Percentiles rank a stretch among this genome's conserved stretches.
Conservation (phyloP, 2,329 filamentous ascomycete genomes). For the Aureobasidium zeae region DNA sequence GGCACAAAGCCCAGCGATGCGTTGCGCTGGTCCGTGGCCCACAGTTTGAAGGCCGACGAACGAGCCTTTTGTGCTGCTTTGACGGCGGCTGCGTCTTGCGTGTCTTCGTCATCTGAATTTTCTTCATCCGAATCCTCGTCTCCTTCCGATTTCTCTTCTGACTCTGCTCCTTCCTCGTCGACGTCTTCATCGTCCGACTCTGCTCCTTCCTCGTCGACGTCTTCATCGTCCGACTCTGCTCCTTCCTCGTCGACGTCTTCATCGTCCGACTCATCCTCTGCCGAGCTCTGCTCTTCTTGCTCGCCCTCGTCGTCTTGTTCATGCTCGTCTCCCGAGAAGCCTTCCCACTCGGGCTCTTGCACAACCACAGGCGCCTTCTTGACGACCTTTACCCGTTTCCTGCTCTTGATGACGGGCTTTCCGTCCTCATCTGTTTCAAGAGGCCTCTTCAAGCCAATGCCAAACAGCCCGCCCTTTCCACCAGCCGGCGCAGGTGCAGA, state of each 20-base stretch:
- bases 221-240: conserved; percentile 2
- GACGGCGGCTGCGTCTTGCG: conserved; percentile 24
- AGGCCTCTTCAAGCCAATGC: conserved; percentile 78
- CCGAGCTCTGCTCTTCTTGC: conserved; percentile 21
- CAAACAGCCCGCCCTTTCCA: conserved; percentile 34
- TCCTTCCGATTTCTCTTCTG: conserved; percentile 22
- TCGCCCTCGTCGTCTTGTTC: conserved; percentile 27
- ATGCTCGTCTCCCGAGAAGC: conserved; percentile 39
- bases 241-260: conserved; percentile 16
- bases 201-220: conserved; percentile 21
- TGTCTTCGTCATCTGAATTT: conserved; percentile 24
- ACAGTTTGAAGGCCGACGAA: conserved; percentile 76
- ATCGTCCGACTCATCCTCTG: conserved; percentile 18
- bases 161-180: conserved; percentile 22
- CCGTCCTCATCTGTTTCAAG: conserved; percentile 72
- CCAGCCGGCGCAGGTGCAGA: background rate
- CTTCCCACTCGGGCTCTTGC: conserved; percentile 51
- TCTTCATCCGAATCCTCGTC: conserved; percentile 30
- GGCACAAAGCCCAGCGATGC: conserved; percentile 64
- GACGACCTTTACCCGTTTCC: conserved; percentile 50
- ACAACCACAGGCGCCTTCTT: conserved; percentile 14
- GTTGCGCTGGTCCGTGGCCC: conserved; percentile 82
- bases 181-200: conserved; percentile 22
- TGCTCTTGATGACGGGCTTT: conserved; percentile 70
- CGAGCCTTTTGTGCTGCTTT: conserved; percentile 34